Evolutionary conservation across 1,139 yeast genomes (phyloP).

Genomic region (Candida labiduridarum): DNA sequence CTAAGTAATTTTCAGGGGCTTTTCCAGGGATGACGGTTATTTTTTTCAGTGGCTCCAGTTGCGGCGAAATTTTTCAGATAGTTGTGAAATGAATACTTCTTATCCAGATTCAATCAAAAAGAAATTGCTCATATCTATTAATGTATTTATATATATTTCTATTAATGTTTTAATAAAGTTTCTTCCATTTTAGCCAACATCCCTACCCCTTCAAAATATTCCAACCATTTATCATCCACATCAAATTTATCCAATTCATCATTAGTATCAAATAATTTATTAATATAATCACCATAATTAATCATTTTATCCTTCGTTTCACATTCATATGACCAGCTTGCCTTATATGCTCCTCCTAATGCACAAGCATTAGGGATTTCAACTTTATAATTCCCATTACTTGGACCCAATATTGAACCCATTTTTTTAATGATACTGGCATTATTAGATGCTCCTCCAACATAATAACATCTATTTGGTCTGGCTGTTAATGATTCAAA

Average conservation of each 20-base stretch:
- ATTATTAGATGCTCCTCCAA: slow-evolving; percentile 87
- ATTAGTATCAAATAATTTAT: slow-evolving; percentile 42
- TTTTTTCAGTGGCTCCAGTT: too few relatives aligned
- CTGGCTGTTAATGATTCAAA: slow-evolving; percentile 47
- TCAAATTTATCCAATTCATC: slow-evolving; percentile 48
- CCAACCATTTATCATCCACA: slow-evolving; percentile 47
- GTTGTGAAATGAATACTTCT: too few relatives aligned
- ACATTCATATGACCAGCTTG: slow-evolving; percentile 64
- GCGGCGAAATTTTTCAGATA: too few relatives aligned
- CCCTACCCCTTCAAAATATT: slow-evolving; percentile 53
- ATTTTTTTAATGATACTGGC: slow-evolving; percentile 65
- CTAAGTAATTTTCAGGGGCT: background rate
- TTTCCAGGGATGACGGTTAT: too few relatives aligned
- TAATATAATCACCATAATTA: slow-evolving; percentile 45
- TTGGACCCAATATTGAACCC: slow-evolving; percentile 68
- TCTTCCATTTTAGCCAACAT: slow-evolving; percentile 53
- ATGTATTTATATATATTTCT: background rate
- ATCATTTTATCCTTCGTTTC: slow-evolving; percentile 41
- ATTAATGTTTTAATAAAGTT: slow-evolving; percentile 19
- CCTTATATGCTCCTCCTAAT: slow-evolving; percentile 89
- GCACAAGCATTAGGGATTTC: slow-evolving; percentile 93
- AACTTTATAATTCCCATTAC: slow-evolving; percentile 66
- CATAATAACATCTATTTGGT: slow-evolving; percentile 76
- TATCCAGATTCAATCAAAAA: background rate
- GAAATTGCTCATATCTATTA: background rate